Evolutionary conservation across 2,329 filamentous ascomycete genomes (phyloP).

Genomic region (Trichoderma aggressivum): DNA sequence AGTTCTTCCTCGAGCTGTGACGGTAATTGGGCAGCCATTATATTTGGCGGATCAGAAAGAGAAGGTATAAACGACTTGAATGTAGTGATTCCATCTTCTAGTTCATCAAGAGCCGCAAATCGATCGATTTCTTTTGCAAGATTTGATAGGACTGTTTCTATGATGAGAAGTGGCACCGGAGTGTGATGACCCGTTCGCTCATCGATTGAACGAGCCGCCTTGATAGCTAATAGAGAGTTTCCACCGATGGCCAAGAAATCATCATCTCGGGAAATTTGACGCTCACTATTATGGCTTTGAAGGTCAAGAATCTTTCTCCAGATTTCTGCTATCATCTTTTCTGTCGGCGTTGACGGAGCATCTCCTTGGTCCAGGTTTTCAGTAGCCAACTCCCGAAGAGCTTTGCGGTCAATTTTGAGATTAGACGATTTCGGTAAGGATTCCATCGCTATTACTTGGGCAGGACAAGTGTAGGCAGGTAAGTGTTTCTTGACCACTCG

Average conservation of each 20-base stretch:
- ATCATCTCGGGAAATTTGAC: background rate
- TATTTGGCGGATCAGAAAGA: background rate
- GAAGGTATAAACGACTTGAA: background rate
- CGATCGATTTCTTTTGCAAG: background rate
- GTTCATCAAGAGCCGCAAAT: background rate
- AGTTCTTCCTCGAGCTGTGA: background rate
- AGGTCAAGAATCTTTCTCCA: background rate
- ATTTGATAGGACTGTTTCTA: background rate
- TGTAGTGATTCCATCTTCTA: background rate
- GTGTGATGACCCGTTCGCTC: background rate
- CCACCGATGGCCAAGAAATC: conserved; percentile 4
- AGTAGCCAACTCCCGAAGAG: background rate
- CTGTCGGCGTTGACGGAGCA: background rate
- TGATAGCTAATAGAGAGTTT: background rate
- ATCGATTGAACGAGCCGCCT: background rate
- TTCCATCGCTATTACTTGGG: background rate
- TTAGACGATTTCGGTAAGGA: background rate
- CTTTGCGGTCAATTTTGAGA: background rate
- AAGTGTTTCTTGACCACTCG: background rate
- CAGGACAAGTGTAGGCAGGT: background rate
- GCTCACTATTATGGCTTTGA: background rate
- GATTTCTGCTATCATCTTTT: background rate
- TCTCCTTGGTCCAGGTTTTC: background rate
- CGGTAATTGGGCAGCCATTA: background rate
- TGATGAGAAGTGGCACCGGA: background rate